phyloP scores from a whole-genome alignment of 192 early-diverging fungal species.

The Gigaspora rosea region DNA sequence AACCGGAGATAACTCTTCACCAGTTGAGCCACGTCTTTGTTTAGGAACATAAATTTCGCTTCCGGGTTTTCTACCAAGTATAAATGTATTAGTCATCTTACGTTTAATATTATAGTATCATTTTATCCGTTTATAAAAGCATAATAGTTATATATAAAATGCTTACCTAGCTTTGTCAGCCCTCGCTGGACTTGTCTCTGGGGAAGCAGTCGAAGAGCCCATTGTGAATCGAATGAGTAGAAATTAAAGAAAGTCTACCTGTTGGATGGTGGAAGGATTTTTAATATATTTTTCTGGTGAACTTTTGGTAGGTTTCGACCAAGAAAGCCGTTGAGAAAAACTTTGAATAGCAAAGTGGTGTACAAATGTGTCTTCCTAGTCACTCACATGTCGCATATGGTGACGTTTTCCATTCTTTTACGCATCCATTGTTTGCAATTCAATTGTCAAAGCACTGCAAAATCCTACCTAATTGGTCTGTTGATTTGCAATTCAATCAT shows the following conservation, averaged over 20 bases:
- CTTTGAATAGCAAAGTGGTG: not conserved
- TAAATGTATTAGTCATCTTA: not conserved
- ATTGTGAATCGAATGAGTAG: conserved; percentile 32
- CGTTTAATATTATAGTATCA: not conserved
- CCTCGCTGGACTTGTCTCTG: conserved; percentile 32
- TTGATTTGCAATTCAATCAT: too few species aligned
- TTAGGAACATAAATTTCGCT: conserved; percentile 9
- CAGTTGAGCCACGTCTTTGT: not conserved
- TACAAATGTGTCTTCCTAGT: not conserved
- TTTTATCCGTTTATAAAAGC: not conserved
- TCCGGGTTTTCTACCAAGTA: not conserved
- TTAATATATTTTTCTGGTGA: conserved; percentile 17
- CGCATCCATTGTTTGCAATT: too few species aligned
- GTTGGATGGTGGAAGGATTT: conserved; percentile 20
- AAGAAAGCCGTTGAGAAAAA: conserved; percentile 24
- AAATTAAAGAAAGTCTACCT: conserved; percentile 35
- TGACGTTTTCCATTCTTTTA: not conserved
- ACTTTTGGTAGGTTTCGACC: conserved; percentile 22
- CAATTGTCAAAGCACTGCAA: too few species aligned
- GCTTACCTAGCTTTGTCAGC: conserved; percentile 21
- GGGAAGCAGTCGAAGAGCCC: conserved; percentile 30
- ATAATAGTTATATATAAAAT: not conserved
- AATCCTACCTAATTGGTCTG: too few species aligned
- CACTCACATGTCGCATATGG: conserved; percentile 6
- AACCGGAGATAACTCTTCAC: conserved; percentile 14